Evolutionary conservation across 208 protist species (phyloP), one percentile per base, ranked within the genome.

Genomic region (Blastocrithidia nonstop): DNA sequence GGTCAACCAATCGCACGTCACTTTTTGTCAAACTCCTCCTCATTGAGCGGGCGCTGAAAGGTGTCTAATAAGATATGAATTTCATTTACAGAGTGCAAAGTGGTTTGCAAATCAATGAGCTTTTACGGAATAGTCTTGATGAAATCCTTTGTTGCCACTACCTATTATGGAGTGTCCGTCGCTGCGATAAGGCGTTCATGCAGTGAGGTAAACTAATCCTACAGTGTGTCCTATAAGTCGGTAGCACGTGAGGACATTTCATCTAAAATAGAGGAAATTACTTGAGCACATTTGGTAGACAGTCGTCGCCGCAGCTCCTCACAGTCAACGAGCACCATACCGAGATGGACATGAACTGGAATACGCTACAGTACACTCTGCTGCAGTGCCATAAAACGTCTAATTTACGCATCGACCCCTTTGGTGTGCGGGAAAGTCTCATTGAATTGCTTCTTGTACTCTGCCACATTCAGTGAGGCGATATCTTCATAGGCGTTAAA

Each of bases 11-110:
- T 78, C 9, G 86, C 75, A 13, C 61, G 54, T 92, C 92, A 97
- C 50, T 94, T 90, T 53, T 69, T 75, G 48, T 83, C 82, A 59
- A 97, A 96, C 59, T 97, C 91, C 29, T 96, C 91, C 47, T 94
- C 73, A 4, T 66, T 61, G 22, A 96, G 68, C 17, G 66, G 58
- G 22, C 73, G 78, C 33, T 90, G 70, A 54, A 97, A 96, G n/a
- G 62, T 45, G 23, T 97, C 89, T 17, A 98, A 75, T 33, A 96
- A 56, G 11, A 68, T 66, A 67, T 92, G 70, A 26, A 90, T 74
- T 39, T 82, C 73, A 21, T 70, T 65, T 13, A 73, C 72, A 50
- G 90, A 77, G 20, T 63, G 52, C 45, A 95, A 88, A 5, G 63
- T 36, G 3, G 57, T 37, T 55, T 89, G 72, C 2, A 91, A 52